Evolutionary conservation across 2,329 filamentous ascomycete species (phyloP), one percentile per base, ranked within the genome.

Genomic region (Fusarium transvaalense): DNA sequence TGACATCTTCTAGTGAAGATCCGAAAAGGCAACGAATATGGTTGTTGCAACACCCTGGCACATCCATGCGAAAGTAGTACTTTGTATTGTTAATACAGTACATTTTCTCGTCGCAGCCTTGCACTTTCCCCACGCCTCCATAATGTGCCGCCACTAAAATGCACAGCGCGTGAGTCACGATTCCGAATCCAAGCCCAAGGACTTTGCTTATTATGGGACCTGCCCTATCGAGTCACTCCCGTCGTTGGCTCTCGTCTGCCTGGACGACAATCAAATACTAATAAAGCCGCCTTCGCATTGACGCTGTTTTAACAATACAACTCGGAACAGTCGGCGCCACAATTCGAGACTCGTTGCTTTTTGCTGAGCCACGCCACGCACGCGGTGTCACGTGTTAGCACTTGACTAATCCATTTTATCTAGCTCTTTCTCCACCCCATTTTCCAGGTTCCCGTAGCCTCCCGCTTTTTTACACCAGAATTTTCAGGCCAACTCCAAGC

Each of bases 401-500:
- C 29, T 66, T 77, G 74, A 78, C 76, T 78, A 77, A 78, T 74
- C 59, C 55, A 42, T 34, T 51, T 45, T 47, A 62, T 61, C 64
- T 25, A 69, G 66, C 63, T 73, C 73, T 70, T 62, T 46, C 61
- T 71, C 61, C 59, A 56, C 67, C 59, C 63, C 54, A 21, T 59
- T 50, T 38, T 65, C 34, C 23, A 25, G 37, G 47, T 35, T 56
- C 61, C 71, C 71, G 68, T 74, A 61, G 68, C 63, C 68, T 74
- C 68, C 73, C 73, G 73, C 62, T 61, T 58, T 53, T 66, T 76
- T 72, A 74, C 69, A 77, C 77, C 77, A 72, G 74, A 78, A 69
- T 78, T 77, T 77, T 78, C 77, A 78, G 77, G 76, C 76, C 64
- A 71, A 64, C 50, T 66, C 25, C 21, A 55, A 66, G 66, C 66